Evolutionary conservation across 2,329 filamentous ascomycete genomes (phyloP), one percentile per base, ranked within the genome.

Genomic region (Amphichorda felina): DNA sequence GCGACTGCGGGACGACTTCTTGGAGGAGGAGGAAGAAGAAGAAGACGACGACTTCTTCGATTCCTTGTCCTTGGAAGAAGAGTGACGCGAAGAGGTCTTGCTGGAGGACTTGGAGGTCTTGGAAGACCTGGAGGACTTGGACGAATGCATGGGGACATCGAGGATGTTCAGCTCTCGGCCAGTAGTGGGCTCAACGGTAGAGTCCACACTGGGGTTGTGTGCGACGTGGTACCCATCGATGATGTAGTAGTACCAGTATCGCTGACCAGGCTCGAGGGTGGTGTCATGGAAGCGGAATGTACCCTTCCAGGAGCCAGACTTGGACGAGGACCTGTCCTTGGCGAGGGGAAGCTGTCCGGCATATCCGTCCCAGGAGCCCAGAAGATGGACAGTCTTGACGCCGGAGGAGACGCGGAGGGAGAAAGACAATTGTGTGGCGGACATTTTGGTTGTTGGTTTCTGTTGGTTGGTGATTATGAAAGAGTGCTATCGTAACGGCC

Each of bases 211-310:
- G 48, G 89, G 88, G 67, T 96, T 91, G 73, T 96, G 89, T 42
- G 88, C 88, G 59, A 94, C 82, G 62, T 95, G 88, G 77, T 95
- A 95, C 50, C 91, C 91, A 61, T 98, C 91, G 61, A 96, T 91
- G 78, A 96, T 95, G 74, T 95, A 98, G 78, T 98, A 98, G 79
- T 96, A 98, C 91, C 91, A 98, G 78, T 96, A 96, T 57, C 89
- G 81, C 59, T 85, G 79, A 58, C 89, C 87, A 50, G 85, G 71
- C 69, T 89, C 79, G 51, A 96, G 75, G 41, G 85, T 89, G 43
- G 76, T 66, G 57, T 81, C 82, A 65, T 91, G 83, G 68, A 98
- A 95, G 66, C 86, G 82, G 72, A 98, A 95, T 53, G 86, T 93
- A 55, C 89, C 91, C 60, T 88, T 84, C 87, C 89, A 96, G 49